Evolutionary conservation across 495 filamentous ascomycete genomes (phyloP).

Genomic region (Daldinia grandis): DNA sequence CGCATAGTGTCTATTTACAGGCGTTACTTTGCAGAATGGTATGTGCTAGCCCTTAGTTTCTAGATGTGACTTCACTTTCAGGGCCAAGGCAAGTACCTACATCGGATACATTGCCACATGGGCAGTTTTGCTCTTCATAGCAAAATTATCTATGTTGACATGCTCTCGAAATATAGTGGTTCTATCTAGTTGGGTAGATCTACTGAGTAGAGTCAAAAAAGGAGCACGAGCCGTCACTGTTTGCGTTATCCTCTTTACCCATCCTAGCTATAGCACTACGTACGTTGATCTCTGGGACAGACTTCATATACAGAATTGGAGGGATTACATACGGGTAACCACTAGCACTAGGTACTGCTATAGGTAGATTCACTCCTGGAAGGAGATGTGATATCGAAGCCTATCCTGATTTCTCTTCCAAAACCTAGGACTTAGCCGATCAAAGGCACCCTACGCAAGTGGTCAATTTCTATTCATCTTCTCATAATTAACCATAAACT

Average conservation of each 20-base stretch:
- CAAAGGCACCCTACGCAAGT: neutral
- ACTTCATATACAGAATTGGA: neutral
- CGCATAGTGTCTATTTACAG: conserved; percentile 8
- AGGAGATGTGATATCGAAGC: conserved; percentile 10
- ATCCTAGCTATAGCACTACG: neutral
- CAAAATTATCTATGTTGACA: neutral
- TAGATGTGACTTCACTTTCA: conserved; percentile 13
- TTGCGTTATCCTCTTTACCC: neutral
- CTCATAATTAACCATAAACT: neutral
- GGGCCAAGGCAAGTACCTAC: conserved; percentile 11
- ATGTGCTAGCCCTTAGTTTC: conserved; percentile 20
- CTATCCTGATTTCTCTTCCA: neutral
- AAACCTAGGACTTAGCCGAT: neutral
- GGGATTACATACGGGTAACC: conserved; percentile 3
- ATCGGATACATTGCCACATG: conserved; percentile 6
- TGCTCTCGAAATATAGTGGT: conserved; percentile 1
- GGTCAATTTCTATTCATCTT: neutral
- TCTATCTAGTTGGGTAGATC: conserved; percentile 1
- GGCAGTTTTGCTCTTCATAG: conserved; percentile 5
- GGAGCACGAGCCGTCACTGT: neutral
- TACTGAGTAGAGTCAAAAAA: neutral
- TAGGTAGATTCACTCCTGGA: conserved; percentile 3
- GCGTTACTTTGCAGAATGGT: conserved; percentile 8
- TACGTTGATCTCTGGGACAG: conserved; percentile 4
- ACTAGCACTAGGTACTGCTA: conserved; percentile 5